These are phyloP conservation scores for Hypholoma fasciculare DNA, from an alignment of 768 basidiomycete genomes.

Conservation along the genomic window DNA sequence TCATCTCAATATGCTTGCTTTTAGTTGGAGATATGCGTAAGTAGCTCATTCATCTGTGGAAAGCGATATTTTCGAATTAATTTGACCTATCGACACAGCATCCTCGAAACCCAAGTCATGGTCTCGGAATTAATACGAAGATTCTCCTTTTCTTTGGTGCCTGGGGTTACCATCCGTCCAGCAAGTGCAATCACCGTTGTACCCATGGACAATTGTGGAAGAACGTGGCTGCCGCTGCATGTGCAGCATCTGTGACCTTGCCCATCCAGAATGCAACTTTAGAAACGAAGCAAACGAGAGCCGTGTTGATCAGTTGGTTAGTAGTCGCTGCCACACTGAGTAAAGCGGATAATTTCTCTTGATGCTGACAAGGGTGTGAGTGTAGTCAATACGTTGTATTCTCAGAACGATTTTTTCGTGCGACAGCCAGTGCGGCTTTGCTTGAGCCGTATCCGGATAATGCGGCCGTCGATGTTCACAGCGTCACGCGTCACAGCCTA, in stretches of 20 bases:
- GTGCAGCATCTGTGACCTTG: background rate
- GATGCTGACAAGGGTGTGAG: too few relatives aligned
- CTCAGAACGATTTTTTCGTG: too few relatives aligned
- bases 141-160: background rate
- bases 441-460: too few relatives aligned
- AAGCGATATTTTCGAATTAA: background rate
- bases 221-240: background rate
- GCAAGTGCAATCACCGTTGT: conserved; percentile 1
- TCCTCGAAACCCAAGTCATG: conserved; percentile 6
- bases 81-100: background rate
- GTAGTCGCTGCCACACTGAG: too few relatives aligned
- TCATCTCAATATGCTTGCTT: background rate
- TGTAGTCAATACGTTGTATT: too few relatives aligned
- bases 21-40: conserved; percentile 10
- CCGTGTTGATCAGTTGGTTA: too few relatives aligned
- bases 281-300: too few relatives aligned
- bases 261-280: too few relatives aligned
- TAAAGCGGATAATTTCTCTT: too few relatives aligned
- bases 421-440: too few relatives aligned
- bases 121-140: background rate
- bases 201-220: background rate
- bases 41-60: background rate
- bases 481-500: too few relatives aligned
- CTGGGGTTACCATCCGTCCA: background rate
- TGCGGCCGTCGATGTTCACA: too few relatives aligned